A percentile compares a stretch with the other conserved stretches of the same genome.
Evolutionary conservation across 371 early-diverging fungal species (phyloP).

Genomic region (Rhizomucor miehei): DNA sequence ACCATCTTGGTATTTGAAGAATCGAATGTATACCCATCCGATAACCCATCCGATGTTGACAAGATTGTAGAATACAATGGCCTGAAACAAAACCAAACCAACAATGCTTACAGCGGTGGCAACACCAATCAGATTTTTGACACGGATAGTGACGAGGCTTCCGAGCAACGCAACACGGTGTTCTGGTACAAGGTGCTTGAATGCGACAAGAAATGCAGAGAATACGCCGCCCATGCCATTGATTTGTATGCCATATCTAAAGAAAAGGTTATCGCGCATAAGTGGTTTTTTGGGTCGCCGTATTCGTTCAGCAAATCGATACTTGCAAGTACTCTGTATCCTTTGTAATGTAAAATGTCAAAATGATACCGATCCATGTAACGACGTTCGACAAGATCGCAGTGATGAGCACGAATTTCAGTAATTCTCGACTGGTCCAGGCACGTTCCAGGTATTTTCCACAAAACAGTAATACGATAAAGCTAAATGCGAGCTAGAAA

Average conservation of each 20-base stretch:
- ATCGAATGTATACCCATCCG: constrained; percentile 80
- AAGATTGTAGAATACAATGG: constrained; percentile 45
- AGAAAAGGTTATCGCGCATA: background rate
- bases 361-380: constrained; percentile 52
- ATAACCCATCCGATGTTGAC: constrained; percentile 64
- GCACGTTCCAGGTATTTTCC: constrained; percentile 76
- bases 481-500: constrained; percentile 46
- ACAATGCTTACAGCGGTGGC: constrained; percentile 35
- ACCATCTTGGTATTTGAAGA: constrained; percentile 77
- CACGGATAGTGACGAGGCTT: constrained; percentile 59
- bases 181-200: constrained; percentile 74
- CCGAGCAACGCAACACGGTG: constrained; percentile 53
- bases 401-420: constrained; percentile 61
- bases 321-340: constrained; percentile 61
- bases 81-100: constrained; percentile 30
- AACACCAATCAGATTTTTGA: constrained; percentile 54
- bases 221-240: constrained; percentile 71
- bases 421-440: constrained; percentile 71
- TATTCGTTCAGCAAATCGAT: constrained; percentile 5
- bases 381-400: constrained; percentile 55
- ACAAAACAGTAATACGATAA: constrained; percentile 47
- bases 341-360: constrained; percentile 59
- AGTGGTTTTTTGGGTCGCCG: background rate
- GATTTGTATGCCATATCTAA: constrained; percentile 50
- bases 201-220: constrained; percentile 71